Conservation (phyloP, 1,284 basidiomycete species). For the Rhodotorula sp. region DNA sequence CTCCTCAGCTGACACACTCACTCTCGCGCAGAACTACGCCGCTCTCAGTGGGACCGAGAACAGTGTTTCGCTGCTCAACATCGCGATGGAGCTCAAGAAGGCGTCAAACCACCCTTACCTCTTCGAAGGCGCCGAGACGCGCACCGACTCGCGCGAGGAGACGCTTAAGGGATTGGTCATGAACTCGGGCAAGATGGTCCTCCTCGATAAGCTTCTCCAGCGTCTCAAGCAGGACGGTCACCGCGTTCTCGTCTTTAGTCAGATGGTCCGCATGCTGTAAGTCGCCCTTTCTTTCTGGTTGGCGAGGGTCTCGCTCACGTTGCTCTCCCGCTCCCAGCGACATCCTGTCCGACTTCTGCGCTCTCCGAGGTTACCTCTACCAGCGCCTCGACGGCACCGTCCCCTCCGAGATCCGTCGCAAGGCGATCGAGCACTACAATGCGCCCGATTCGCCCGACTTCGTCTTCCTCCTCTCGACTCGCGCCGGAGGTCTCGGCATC, state of each 20-base stretch:
- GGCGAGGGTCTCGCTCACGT: background rate
- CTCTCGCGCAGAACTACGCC: slow-evolving; percentile 71
- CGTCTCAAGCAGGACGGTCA: slow-evolving; percentile 53
- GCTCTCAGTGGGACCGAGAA: slow-evolving; percentile 78
- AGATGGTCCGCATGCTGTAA: slow-evolving; percentile 94
- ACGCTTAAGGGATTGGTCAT: slow-evolving; percentile 53
- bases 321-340: slow-evolving; percentile 53
- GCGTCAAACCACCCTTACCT: slow-evolving; percentile 97
- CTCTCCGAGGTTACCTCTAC: slow-evolving; percentile 77
- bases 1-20: background rate
- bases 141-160: slow-evolving; percentile 70
- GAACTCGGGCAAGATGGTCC: slow-evolving; percentile 55
- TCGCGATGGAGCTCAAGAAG: slow-evolving; percentile 95
- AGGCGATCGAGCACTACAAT: slow-evolving; percentile 75
- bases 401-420: slow-evolving; percentile 76
- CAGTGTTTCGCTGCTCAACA: slow-evolving; percentile 90
- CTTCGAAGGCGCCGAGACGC: slow-evolving; percentile 90
- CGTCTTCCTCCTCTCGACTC: slow-evolving; percentile 93
- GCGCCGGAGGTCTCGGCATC: slow-evolving; percentile 95
- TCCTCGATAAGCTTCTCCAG: slow-evolving; percentile 52
- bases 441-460: slow-evolving; percentile 72
- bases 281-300: background rate
- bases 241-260: slow-evolving; percentile 63
- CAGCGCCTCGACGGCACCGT: slow-evolving; percentile 76
- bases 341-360: slow-evolving; percentile 97